Evolutionary conservation across 176 grass and related monocot genomes (phyloP).

Genomic region (Panicum miliaceum): DNA sequence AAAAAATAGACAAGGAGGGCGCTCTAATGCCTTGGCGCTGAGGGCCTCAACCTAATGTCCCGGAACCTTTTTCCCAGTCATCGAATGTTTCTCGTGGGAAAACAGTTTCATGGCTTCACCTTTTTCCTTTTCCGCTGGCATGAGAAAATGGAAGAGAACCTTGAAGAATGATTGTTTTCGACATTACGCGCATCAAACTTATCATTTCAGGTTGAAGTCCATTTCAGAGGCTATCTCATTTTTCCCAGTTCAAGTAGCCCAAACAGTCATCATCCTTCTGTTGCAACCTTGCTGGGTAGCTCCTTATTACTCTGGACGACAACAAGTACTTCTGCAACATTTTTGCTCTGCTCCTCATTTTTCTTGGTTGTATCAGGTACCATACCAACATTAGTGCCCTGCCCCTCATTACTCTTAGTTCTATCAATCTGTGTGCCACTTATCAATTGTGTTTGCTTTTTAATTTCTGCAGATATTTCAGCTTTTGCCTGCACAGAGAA

Average conservation of each 20-base stretch:
- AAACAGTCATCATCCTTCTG: conserved; percentile 19
- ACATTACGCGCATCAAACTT: background rate
- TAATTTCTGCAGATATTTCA: conserved; percentile 37
- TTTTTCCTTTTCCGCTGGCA: conserved; percentile 14
- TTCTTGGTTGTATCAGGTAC: conserved; percentile 22
- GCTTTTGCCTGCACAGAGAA: conserved; percentile 54
- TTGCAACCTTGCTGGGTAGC: conserved; percentile 5
- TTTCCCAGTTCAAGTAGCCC: background rate
- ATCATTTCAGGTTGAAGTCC: conserved; percentile 27
- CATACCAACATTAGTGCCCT: background rate
- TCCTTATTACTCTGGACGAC: conserved; percentile 37
- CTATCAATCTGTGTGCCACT: conserved; percentile 31
- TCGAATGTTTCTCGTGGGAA: conserved; percentile 67
- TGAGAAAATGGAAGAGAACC: conserved; percentile 25
- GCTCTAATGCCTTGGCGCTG: background rate
- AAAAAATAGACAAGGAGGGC: conserved; percentile 44
- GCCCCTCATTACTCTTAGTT: conserved; percentile 40
- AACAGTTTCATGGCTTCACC: conserved; percentile 1
- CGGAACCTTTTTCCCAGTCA: conserved; percentile 60
- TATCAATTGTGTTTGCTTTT: conserved; percentile 40
- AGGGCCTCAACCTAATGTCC: conserved; percentile 18
- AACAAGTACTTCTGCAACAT: conserved; percentile 26
- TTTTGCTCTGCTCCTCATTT: conserved; percentile 30
- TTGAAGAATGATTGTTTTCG: conserved; percentile 10
- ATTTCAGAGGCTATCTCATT: conserved; percentile 26